Conservation (phyloP, 305 asterid species). For the Rubia peregrina region DNA sequence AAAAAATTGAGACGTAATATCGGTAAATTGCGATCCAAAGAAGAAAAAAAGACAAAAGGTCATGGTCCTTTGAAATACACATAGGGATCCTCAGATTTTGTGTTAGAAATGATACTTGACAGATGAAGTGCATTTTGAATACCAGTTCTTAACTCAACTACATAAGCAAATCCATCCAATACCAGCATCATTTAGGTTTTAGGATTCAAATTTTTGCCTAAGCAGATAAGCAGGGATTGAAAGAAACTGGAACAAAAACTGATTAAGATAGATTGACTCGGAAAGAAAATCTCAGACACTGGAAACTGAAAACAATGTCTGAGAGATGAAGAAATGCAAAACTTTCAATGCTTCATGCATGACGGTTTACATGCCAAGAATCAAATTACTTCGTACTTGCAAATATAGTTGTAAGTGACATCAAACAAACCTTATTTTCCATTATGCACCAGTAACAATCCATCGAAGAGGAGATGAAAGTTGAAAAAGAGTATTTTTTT, state of each 20-base stretch:
- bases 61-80: neutral
- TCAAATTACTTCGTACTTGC: neutral
- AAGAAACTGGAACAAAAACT: neutral
- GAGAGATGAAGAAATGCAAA: neutral
- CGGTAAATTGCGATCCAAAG: neutral
- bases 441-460: neutral
- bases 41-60: neutral
- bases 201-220: neutral
- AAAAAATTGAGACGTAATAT: neutral
- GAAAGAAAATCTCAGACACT: neutral
- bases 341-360: neutral
- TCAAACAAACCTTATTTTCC: neutral
- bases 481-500: neutral
- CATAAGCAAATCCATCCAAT: neutral
- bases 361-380: neutral
- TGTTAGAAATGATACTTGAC: neutral
- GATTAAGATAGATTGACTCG: neutral
- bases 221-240: neutral
- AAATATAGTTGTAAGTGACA: neutral
- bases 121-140: neutral
- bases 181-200: neutral
- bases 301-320: neutral
- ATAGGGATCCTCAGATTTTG: neutral
- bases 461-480: neutral
- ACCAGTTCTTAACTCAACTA: neutral